Percentiles rank a stretch among this genome's conserved stretches.
These are phyloP conservation scores for Gryganskiella cystojenkinii DNA, from an alignment of 192 early-diverging fungal genomes.

Conservation along the genomic window DNA sequence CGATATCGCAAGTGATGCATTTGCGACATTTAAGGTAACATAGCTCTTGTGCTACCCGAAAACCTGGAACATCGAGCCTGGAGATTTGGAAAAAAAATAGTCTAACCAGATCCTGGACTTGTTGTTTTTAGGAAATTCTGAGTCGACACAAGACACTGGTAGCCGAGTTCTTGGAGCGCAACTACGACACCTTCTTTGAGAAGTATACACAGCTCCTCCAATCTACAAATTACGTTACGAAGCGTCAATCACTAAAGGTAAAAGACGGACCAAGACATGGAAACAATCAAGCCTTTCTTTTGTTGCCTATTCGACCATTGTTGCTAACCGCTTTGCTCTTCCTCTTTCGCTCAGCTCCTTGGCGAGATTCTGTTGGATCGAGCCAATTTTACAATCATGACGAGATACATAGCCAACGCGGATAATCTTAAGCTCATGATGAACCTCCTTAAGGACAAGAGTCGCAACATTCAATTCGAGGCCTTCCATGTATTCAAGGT, in stretches of 20 bases:
- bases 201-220: conserved; percentile 86
- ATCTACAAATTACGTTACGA: conserved; percentile 98
- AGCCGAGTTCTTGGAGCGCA: conserved; percentile 85
- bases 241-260: conserved; percentile 98
- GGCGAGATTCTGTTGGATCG: conserved; percentile 98
- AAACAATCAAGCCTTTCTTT: not conserved
- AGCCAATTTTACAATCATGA: conserved; percentile 96
- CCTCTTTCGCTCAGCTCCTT: conserved; percentile 70
- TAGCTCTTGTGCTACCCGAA: too few relatives aligned
- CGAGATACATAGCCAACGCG: conserved; percentile 89
- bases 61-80: too few relatives aligned
- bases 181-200: conserved; percentile 94
- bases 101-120: not conserved
- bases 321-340: not conserved
- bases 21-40: conserved; percentile 93
- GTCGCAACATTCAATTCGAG: conserved; percentile 99
- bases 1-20: conserved; percentile 98
- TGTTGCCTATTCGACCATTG: not conserved
- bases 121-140: conserved; percentile 76
- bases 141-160: conserved; percentile 95
- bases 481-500: conserved; percentile 99
- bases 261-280: not conserved
- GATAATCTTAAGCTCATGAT: conserved; percentile 98
- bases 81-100: not conserved
- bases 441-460: conserved; percentile 94